Evolutionary conservation across 345 rosid species (phyloP).

Genomic region (Erucastrum elatum): DNA sequence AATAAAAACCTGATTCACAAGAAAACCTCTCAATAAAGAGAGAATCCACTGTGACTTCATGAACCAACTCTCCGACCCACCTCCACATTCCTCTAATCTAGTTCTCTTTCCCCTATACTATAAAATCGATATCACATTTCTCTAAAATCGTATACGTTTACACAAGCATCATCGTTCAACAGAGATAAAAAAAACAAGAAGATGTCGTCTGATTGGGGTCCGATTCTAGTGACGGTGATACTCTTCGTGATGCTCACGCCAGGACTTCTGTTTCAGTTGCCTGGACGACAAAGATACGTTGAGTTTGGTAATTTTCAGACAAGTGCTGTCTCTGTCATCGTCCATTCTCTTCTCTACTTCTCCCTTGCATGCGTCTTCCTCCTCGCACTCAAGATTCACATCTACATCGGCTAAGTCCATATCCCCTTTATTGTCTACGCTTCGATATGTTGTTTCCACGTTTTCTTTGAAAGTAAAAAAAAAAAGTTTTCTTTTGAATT

Average conservation of each 20-base stretch:
- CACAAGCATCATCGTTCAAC: conserved; percentile 16
- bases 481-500: too few relatives aligned
- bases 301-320: conserved; percentile 75
- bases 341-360: conserved; percentile 66
- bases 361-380: conserved; percentile 59
- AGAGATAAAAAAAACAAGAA: neutral
- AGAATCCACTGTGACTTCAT: neutral
- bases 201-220: conserved; percentile 76
- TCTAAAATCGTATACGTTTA: neutral
- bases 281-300: conserved; percentile 50
- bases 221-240: conserved; percentile 61
- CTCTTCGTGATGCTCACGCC: conserved; percentile 69
- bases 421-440: neutral
- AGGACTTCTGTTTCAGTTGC: conserved; percentile 74
- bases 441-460: neutral
- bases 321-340: conserved; percentile 57
- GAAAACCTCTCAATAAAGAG: neutral
- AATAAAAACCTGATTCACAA: conserved; percentile 32
- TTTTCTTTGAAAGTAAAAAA: neutral
- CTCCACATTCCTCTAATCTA: conserved; percentile 3
- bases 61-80: conserved; percentile 36
- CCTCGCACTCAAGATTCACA: conserved; percentile 61
- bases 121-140: conserved; percentile 12
- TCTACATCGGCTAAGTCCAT: conserved; percentile 43
- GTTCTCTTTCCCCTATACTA: conserved; percentile 1